Base-by-base conservation (phyloP, 306 rosid genomes). In the Fragaria ananassa region DNA sequence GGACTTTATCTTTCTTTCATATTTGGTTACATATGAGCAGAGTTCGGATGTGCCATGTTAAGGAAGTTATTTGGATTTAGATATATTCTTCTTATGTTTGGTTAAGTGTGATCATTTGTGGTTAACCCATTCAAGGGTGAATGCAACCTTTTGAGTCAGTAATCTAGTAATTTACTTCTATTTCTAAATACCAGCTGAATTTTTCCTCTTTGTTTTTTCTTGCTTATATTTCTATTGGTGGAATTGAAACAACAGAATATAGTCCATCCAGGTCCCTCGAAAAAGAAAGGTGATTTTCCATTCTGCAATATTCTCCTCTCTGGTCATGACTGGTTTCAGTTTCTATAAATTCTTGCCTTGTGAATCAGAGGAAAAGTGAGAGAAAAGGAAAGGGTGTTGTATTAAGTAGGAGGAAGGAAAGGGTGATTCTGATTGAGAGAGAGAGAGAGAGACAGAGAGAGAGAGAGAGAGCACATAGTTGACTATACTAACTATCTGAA, bases 201-300 rank as follows among this genome's bases (percentile, higher is more conserved):
- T 42, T 37, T 37, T 8, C 51, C 50, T 23, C 47, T 62, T 58
- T 58, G 23, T 51, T 21, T 42, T 42, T 31, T 57, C n/a, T 29
- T 18, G 4, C 31, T 27, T 17, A 25, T 45, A 21, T 39, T 74
- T 69, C 18, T 69, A 27, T 70, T 83, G 86, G 73, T 58, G 72
- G 46, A 70, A 74, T 71, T 83, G 64, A 62, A 83, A 80, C 85
- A 80, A 89, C 93, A 92, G 98, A 87, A 44, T 60, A 82, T 83
- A 89, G 97, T 80, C 87, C 91, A 17, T 81, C 84, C 25, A 88
- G 86, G 81, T 85, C 98, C 70, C 78, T 76, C 39, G 96, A 90
- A 78, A 89, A 69, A 68, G 84, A 57, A 66, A 84, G 91, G 98
- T 92, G 80, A 78, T 76, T 79, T 74, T 63, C 34, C 35, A 19